Conservation (phyloP, 2,329 filamentous ascomycete genomes). For the Dactylellina sp. region DNA sequence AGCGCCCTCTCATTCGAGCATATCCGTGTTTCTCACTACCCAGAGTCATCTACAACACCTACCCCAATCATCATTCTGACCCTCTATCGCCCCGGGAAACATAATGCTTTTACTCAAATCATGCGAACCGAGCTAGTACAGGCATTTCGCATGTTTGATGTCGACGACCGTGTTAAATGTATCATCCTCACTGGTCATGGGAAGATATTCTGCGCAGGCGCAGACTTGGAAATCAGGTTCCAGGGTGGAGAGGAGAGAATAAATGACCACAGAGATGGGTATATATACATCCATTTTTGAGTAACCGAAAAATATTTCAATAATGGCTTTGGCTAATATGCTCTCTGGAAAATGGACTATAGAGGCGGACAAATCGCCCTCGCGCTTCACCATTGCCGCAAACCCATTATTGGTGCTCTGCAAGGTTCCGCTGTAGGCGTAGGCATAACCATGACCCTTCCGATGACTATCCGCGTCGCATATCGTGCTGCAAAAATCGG, state of each 20-base stretch:
- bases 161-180: constrained; percentile 69
- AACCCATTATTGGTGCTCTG: constrained; percentile 72
- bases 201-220: constrained; percentile 71
- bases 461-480: constrained; percentile 68
- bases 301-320: too few species aligned
- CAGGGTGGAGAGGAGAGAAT: constrained; percentile 48
- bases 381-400: constrained; percentile 70
- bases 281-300: not conserved
- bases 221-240: constrained; percentile 67
- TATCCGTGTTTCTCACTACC: constrained; percentile 68
- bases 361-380: constrained; percentile 69
- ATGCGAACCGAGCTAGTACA: constrained; percentile 73
- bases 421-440: constrained; percentile 73
- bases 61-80: constrained; percentile 74
- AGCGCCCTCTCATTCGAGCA: constrained; percentile 65
- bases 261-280: constrained; percentile 56
- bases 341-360: constrained; percentile 35
- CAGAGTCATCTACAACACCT: constrained; percentile 67
- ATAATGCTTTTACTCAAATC: constrained; percentile 76
- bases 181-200: constrained; percentile 71
- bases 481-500: constrained; percentile 74
- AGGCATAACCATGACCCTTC: constrained; percentile 73
- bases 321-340: constrained; percentile 22
- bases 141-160: constrained; percentile 68
- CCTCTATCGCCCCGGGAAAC: constrained; percentile 73